phyloP scores from a whole-genome alignment of 1,284 basidiomycete genomes.

The Ceraceosorus bombacis region DNA sequence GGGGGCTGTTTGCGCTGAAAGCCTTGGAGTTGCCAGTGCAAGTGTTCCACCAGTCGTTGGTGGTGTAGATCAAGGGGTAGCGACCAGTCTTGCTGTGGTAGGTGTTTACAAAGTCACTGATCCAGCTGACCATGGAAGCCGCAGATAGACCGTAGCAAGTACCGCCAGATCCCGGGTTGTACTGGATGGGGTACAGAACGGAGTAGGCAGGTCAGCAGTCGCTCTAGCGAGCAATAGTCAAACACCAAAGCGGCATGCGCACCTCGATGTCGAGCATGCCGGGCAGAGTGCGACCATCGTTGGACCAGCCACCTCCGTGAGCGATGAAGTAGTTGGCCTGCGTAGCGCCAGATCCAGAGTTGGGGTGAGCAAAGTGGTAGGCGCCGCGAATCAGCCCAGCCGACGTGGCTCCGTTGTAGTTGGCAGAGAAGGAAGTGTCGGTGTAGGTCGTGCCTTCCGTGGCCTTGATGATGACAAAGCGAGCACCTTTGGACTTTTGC shows the following conservation, averaged over 20 bases:
- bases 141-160: constrained; percentile 58
- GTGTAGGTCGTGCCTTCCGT: constrained; percentile 59
- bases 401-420: constrained; percentile 58
- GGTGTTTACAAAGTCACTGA: constrained; percentile 53
- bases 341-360: constrained; percentile 53
- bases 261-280: constrained; percentile 26
- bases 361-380: constrained; percentile 58
- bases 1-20: constrained; percentile 53
- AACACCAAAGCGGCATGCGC: too few relatives aligned
- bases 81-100: constrained; percentile 56
- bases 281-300: constrained; percentile 35
- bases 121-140: constrained; percentile 59
- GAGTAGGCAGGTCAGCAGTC: too few relatives aligned
- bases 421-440: constrained; percentile 51
- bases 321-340: constrained; percentile 60
- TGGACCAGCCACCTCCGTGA: constrained; percentile 54
- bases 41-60: constrained; percentile 61
- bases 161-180: constrained; percentile 6
- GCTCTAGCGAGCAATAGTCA: too few relatives aligned
- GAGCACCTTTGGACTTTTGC: constrained; percentile 57
- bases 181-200: background rate
- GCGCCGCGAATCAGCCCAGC: constrained; percentile 57
- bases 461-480: constrained; percentile 64
- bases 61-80: constrained; percentile 58
- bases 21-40: constrained; percentile 58